Evolutionary conservation across 331 rosid species (phyloP).

Genomic region (Cucumis variabilis): DNA sequence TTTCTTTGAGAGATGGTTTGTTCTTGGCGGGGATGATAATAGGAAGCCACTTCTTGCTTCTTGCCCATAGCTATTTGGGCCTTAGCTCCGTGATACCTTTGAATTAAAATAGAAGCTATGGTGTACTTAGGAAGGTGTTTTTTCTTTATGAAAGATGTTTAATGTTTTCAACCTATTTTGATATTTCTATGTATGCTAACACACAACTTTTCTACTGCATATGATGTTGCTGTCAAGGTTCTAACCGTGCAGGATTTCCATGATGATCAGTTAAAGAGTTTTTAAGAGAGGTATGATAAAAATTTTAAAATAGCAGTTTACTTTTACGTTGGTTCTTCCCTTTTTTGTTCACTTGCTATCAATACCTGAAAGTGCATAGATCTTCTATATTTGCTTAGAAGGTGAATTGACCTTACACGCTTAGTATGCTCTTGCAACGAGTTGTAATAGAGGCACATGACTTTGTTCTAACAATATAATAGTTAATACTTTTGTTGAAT

Average conservation of each 20-base stretch:
- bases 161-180: background rate
- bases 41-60: background rate
- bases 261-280: slow-evolving; percentile 90
- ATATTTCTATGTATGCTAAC: slow-evolving; percentile 2
- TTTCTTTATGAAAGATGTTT: background rate
- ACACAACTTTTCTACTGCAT: slow-evolving; percentile 29
- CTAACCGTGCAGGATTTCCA: slow-evolving; percentile 81
- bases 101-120: slow-evolving; percentile 6
- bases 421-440: background rate
- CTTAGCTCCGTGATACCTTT: background rate
- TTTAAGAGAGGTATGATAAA: slow-evolving; percentile 77
- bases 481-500: background rate
- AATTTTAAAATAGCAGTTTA: background rate
- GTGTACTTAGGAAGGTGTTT: background rate
- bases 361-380: background rate
- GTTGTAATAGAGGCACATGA: background rate
- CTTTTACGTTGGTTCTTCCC: background rate
- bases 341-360: background rate
- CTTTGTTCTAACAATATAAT: slow-evolving; percentile 7
- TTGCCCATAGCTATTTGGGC: background rate
- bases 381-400: background rate
- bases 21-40: background rate
- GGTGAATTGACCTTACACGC: background rate
- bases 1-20: background rate
- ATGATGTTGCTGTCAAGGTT: slow-evolving; percentile 99